Evolutionary conservation across 1,284 basidiomycete species (phyloP).

Genomic region (Fomitopsis betulina): DNA sequence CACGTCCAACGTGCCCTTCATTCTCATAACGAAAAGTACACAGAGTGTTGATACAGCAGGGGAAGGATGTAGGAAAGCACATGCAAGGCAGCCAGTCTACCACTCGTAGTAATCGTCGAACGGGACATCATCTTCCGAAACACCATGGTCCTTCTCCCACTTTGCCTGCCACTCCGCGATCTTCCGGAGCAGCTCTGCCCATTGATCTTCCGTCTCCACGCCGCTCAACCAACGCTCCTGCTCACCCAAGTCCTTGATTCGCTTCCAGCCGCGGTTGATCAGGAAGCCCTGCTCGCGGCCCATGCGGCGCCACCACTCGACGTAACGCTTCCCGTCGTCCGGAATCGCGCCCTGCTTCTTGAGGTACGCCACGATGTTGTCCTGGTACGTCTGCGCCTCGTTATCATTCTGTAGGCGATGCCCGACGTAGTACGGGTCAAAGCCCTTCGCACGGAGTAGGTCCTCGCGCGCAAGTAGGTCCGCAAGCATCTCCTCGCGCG

Average conservation of each 20-base stretch:
- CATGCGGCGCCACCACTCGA: constrained; percentile 44
- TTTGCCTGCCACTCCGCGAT: constrained; percentile 42
- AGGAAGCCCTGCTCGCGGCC: constrained; percentile 26
- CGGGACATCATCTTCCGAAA: not conserved
- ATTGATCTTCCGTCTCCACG: constrained; percentile 37
- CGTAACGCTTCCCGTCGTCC: constrained; percentile 38
- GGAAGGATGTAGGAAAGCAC: too few relatives aligned
- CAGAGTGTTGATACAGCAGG: too few relatives aligned
- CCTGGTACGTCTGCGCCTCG: constrained; percentile 43
- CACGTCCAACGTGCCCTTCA: too few relatives aligned
- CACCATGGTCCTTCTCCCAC: constrained; percentile 32
- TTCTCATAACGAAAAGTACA: too few relatives aligned
- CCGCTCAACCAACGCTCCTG: constrained; percentile 33
- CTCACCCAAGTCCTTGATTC: constrained; percentile 36
- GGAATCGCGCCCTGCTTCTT: constrained; percentile 37
- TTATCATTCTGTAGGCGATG: constrained; percentile 37
- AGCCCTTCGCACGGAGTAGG: constrained; percentile 31
- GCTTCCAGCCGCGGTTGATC: constrained; percentile 41
- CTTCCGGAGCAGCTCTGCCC: constrained; percentile 43
- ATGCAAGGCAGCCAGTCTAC: not conserved
- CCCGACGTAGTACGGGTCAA: constrained; percentile 46
- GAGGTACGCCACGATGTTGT: constrained; percentile 40
- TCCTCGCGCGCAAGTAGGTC: constrained; percentile 40
- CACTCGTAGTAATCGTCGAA: not conserved
- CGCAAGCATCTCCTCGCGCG: constrained; percentile 34